Evolutionary conservation across 352 stramenopile genomes (phyloP), one percentile per base, ranked within the genome.

Genomic region (Pythium sukuiense): DNA sequence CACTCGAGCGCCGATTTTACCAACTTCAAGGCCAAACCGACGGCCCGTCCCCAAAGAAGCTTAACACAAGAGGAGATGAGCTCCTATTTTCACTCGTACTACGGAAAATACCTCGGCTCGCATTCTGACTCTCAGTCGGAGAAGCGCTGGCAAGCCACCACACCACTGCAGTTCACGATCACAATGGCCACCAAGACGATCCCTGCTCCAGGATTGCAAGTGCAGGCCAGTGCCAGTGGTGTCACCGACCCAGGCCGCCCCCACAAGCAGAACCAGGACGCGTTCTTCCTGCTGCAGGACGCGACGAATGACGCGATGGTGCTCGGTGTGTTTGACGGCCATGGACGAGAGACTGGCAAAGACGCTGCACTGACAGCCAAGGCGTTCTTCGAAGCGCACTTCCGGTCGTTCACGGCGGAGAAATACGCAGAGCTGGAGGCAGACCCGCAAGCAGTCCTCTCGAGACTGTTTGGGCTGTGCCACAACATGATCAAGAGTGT

Each of bases 261-360:
- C n/a, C 74, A 76, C 52, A 59, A 68, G 29, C 73, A 85, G 66
- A 98, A 98, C 71, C 92, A 98, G 74, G 92, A 98, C 63, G 82
- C 90, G 26, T 95, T 89, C 74, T 96, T 97, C 66, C 76, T 85
- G 29, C 85, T 84, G 45, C 67, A 71, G 46, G 70, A 88, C 29
- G 45, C 55, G 16, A 63, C 62, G n/a, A 67, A 77, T 32, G 50
- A 64, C 16, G 75, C 72, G 7, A 65, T 91, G 46, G 79, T 95
- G 26, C 32, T 96, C 29, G 84, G 84, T 9, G 72, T 97, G 14
- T 95, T 96, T 68, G 89, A 97, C 66, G 89, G 89, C 35, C 90
- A 97, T 66, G 90, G 90, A 26, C 76, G 80, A 56, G 88, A 95
- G 49, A 79, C 85, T 1, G 90, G 90, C 3, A 74, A 80, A 3